Base-by-base conservation (phyloP, 495 filamentous ascomycete genomes). In the Penicillium dipodomyicola region DNA sequence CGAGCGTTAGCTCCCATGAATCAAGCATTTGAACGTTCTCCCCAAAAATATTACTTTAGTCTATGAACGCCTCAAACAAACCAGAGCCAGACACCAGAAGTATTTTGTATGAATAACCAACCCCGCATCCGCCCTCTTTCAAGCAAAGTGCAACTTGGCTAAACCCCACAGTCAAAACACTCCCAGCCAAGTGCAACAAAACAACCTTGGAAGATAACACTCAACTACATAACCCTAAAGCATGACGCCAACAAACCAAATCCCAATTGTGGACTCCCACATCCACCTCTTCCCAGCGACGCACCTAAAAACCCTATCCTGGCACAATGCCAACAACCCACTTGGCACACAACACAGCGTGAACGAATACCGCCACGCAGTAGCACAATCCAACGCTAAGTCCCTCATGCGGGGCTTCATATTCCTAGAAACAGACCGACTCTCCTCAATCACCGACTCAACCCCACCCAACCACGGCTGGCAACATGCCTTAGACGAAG, bases 351-450 rank as follows among this genome's bases (percentile, higher is more conserved):
- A 86, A 46, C 79, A 85, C 68, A 87, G 83, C n/a, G 58, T 88
- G 40, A 65, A 78, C 49, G 79, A 90, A 60, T 90, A 85, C 69
- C 65, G 65, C 19, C 32, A 54, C 7, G 74, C 52, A 45, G 39
- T 33, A 33, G 12, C 35, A 8, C 14, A 37, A 37, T 8, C 35
- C 15, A 39, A 39, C 44, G 0, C 11, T 50, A 2, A 64, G 11
- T 5, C 66, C 17, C 65, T 63, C 7, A 57, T 87, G 10, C 72
- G 79, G 7, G 90, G 89, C 17, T 92, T 91, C 73, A 79, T 96
- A 47, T 87, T 91, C 71, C 65, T 95, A 40, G 92, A 96, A 71
- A 84, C 88, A 15, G 91, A 95, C 72, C 86, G 90, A 41, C 78
- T 84, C 49, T 80, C 86, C 52, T 54, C 52, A 14, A 23, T 22